Evolutionary conservation across 2,329 filamentous ascomycete genomes (phyloP).

Genomic region (Decorospora gaudefroyi): DNA sequence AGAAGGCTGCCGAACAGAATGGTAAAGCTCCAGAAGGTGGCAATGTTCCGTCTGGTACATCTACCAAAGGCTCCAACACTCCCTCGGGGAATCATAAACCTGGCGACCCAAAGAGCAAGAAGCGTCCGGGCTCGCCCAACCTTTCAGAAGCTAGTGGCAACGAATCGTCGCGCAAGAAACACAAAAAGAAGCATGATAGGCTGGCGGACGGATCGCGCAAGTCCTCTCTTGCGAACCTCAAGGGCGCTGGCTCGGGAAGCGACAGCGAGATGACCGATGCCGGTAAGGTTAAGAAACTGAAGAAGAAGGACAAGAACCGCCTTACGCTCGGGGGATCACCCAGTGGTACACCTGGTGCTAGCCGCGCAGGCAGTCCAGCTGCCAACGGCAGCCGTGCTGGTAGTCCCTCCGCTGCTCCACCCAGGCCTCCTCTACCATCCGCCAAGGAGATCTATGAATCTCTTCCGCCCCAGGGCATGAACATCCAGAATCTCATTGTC

Average conservation of each 20-base stretch:
- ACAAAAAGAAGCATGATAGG: conserved; percentile 48
- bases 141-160: conserved; percentile 90
- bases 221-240: conserved; percentile 27
- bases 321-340: conserved; percentile 61
- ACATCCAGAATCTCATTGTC: conserved; percentile 48
- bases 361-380: conserved; percentile 55
- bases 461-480: conserved; percentile 52
- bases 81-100: conserved; percentile 62
- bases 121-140: conserved; percentile 84
- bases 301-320: conserved; percentile 62
- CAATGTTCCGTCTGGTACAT: conserved; percentile 57
- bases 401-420: conserved; percentile 30
- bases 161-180: conserved; percentile 74
- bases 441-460: conserved; percentile 52
- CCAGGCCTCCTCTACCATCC: conserved; percentile 45
- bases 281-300: conserved; percentile 63
- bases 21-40: conserved; percentile 55
- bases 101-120: conserved; percentile 63
- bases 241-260: conserved; percentile 64
- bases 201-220: conserved; percentile 35
- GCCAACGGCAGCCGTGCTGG: conserved; percentile 40
- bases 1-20: conserved; percentile 53
- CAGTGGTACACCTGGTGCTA: conserved; percentile 64
- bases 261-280: conserved; percentile 74
- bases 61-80: conserved; percentile 72